Evolutionary conservation across 2,329 filamentous ascomycete genomes (phyloP).

Genomic region (Colletotrichum tropicale): DNA sequence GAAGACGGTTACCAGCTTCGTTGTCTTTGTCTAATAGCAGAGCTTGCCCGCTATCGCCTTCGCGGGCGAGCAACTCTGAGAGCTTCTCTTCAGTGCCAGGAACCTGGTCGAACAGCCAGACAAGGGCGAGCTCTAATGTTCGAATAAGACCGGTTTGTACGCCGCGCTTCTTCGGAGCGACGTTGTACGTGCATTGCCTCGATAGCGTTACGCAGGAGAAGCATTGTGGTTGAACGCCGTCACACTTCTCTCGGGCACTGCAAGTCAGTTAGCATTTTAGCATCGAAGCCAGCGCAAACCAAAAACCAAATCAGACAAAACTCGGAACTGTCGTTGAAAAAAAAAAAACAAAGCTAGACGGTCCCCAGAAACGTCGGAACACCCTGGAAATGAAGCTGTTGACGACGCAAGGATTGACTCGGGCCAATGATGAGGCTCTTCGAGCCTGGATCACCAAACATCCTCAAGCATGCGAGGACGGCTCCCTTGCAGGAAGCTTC

Average conservation of each 20-base stretch:
- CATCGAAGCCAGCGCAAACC: not conserved
- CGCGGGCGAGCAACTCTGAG: constrained; percentile 54
- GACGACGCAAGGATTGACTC: not conserved
- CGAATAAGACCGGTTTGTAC: constrained; percentile 82
- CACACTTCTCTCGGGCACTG: constrained; percentile 72
- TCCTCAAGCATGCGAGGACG: not conserved
- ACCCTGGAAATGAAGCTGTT: not conserved
- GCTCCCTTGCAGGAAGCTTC: not conserved
- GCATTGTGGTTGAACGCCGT: constrained; percentile 70
- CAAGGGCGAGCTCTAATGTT: constrained; percentile 72
- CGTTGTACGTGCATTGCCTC: constrained; percentile 72
- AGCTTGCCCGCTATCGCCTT: constrained; percentile 42
- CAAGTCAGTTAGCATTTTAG: not conserved
- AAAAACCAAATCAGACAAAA: not conserved
- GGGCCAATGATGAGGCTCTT: not conserved
- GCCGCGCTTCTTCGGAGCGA: constrained; percentile 76
- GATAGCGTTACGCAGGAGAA: constrained; percentile 69
- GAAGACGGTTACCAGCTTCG: constrained; percentile 58
- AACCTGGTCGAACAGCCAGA: constrained; percentile 68
- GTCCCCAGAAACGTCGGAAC: not conserved
- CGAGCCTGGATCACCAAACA: not conserved
- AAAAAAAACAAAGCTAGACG: not conserved
- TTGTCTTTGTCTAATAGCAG: constrained; percentile 57
- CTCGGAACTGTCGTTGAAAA: not conserved
- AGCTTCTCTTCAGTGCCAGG: constrained; percentile 64